Conservation (phyloP, 495 filamentous ascomycete species). For the Chaetomium cochliodes region DNA sequence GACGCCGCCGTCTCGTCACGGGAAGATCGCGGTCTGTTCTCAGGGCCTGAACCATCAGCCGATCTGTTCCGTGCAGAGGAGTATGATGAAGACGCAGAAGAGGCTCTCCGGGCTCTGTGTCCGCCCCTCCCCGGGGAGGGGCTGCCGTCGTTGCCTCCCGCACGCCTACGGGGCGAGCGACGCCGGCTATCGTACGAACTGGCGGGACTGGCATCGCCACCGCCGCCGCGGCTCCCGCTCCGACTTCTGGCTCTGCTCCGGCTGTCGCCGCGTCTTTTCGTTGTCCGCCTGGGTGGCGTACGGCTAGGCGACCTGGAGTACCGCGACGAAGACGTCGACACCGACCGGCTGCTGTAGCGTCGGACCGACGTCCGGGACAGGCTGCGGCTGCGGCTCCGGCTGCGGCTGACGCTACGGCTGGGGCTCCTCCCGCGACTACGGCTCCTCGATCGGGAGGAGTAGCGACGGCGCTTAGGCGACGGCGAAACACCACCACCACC, state of each 20-base stretch:
- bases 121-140: conserved; percentile 20
- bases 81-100: conserved; percentile 52
- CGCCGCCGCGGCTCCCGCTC: conserved; percentile 37
- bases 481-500: too few relatives aligned
- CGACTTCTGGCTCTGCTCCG: conserved; percentile 33
- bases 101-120: conserved; percentile 23
- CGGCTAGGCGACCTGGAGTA: conserved; percentile 42
- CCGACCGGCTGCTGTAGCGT: conserved; percentile 48
- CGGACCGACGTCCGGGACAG: conserved; percentile 21
- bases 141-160: conserved; percentile 11
- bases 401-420: conserved; percentile 30
- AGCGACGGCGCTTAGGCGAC: conserved; percentile 36
- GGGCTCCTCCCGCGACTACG: conserved; percentile 41
- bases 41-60: conserved; percentile 64
- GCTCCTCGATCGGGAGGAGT: conserved; percentile 43
- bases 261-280: conserved; percentile 47
- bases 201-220: conserved; percentile 24
- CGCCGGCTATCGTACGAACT: conserved; percentile 47
- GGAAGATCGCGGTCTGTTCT: conserved; percentile 49
- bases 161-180: conserved; percentile 41
- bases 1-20: conserved; percentile 34
- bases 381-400: conserved; percentile 25
- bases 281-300: conserved; percentile 42
- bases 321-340: conserved; percentile 44
- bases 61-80: conserved; percentile 50